phyloP scores from a whole-genome alignment of 139 green algal species.

The Haematococcus lacustris region DNA sequence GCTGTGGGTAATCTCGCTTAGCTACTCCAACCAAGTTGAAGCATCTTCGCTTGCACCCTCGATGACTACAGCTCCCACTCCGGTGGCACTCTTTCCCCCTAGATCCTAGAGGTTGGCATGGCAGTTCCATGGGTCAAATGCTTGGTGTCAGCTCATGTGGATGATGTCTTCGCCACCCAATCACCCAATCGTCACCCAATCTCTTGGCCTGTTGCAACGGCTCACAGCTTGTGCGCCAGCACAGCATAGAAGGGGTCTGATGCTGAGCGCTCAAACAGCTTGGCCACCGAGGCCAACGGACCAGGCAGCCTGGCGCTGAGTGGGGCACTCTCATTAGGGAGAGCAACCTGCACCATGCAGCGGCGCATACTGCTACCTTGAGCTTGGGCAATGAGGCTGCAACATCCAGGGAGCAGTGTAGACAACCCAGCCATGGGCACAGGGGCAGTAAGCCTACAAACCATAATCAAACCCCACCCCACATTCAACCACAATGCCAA shows the following conservation, averaged over 20 bases:
- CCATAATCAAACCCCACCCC: background rate
- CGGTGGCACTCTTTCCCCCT: too few relatives aligned
- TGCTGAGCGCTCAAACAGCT: constrained; percentile 11
- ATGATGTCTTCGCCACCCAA: too few relatives aligned
- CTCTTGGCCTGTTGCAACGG: background rate
- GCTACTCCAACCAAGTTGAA: too few relatives aligned
- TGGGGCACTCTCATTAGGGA: background rate
- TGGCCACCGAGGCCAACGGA: constrained; percentile 10
- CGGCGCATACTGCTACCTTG: constrained; percentile 1
- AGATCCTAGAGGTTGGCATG: too few relatives aligned
- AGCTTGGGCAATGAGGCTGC: background rate
- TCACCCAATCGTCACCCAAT: background rate
- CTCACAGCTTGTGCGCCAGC: constrained; percentile 38
- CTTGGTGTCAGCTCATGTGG: too few relatives aligned
- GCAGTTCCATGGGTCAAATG: too few relatives aligned
- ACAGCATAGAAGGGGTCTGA: constrained; percentile 79
- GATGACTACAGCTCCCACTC: too few relatives aligned
- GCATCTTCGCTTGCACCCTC: too few relatives aligned
- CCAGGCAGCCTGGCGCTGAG: constrained; percentile 2
- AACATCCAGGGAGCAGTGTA: background rate
- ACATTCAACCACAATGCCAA: too few relatives aligned
- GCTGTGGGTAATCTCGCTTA: too few relatives aligned
- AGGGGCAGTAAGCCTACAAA: background rate
- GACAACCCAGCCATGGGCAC: too few relatives aligned
- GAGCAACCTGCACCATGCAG: background rate